A percentile compares a stretch with the other conserved stretches of the same genome.
Conservation (phyloP, 805 yeast genomes). For the Alloascoidea africana region DNA sequence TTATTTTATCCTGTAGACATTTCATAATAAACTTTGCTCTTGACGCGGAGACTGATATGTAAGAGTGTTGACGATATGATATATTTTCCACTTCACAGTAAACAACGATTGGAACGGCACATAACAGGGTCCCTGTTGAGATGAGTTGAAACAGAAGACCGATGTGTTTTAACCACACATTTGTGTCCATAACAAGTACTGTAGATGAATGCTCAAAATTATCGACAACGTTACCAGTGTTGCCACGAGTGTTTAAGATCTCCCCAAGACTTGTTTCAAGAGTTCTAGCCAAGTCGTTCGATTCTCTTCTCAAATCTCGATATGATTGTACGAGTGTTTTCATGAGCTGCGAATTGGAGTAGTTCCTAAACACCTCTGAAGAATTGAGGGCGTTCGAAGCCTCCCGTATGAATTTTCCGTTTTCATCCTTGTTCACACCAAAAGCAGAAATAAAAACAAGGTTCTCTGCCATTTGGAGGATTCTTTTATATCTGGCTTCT, state of each 20-base stretch:
- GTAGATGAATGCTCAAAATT: neutral
- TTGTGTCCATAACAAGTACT: neutral
- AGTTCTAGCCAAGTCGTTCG: neutral
- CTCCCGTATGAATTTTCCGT: too few species aligned
- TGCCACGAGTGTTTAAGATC: neutral
- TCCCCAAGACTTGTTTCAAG: neutral
- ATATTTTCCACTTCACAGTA: neutral
- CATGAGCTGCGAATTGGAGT: neutral
- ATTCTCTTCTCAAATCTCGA: neutral
- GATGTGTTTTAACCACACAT: slow-evolving; percentile 1
- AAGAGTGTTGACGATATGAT: neutral
- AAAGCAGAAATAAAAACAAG: neutral
- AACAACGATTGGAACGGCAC: neutral
- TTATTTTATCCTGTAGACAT: neutral
- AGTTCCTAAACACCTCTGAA: neutral
- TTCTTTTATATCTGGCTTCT: neutral
- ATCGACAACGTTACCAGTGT: neutral
- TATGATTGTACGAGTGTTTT: neutral
- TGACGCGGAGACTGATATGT: neutral
- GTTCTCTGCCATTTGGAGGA: neutral
- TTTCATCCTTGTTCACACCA: neutral
- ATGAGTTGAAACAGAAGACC: neutral
- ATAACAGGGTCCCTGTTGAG: neutral
- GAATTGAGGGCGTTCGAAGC: too few species aligned
- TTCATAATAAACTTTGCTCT: neutral